Evolutionary conservation across 2,329 filamentous ascomycete genomes (phyloP), one percentile per base, ranked within the genome.

Genomic region (Colletotrichum horii): DNA sequence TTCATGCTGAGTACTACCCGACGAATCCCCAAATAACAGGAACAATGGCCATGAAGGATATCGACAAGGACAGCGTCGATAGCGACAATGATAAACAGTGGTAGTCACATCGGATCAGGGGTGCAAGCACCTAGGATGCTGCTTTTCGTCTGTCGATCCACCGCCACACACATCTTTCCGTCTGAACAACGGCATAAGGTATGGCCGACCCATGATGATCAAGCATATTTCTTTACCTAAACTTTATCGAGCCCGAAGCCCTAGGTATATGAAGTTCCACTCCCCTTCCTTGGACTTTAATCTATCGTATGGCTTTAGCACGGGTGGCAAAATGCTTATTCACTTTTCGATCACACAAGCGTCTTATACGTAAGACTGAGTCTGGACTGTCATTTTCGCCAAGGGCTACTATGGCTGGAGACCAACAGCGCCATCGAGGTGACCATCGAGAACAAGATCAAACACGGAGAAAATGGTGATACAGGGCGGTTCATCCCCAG

Each of bases 391-490:
- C 34, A 28, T 19, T 24, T 56, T 2, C 24, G 12, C 30, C 19
- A 22, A 62, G 30, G 19, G 36, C 30, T 43, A 26, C 30, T 22
- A 24, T 43, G 64, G 64, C 36, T 55, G 58, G 26, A 9, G 14
- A 26, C 34, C 55, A 38, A 56, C 5, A 38, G 36, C 48, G 67
- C 64, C 58, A 64, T 52, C 16, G 34, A 67, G 24, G 26, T 34
- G 30, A 28, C 26, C n/a, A 24, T 48, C n/a, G 64, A 58, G 19
- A 58, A 67, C 70, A 52, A 60, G n/a, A 34, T 75, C 73, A 75
- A 75, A 75, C 70, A 75, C 64, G 70, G 73, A 67, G 73, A 66
- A 71, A 43, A 75, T 71, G 61, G 70, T 73, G 73, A 73, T 55
- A 73, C 73, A 73, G 36, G 70, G 61, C 38, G 68, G 72, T 55